Conservation (phyloP, 495 filamentous ascomycete species). For the Cenococcum geophilum region DNA sequence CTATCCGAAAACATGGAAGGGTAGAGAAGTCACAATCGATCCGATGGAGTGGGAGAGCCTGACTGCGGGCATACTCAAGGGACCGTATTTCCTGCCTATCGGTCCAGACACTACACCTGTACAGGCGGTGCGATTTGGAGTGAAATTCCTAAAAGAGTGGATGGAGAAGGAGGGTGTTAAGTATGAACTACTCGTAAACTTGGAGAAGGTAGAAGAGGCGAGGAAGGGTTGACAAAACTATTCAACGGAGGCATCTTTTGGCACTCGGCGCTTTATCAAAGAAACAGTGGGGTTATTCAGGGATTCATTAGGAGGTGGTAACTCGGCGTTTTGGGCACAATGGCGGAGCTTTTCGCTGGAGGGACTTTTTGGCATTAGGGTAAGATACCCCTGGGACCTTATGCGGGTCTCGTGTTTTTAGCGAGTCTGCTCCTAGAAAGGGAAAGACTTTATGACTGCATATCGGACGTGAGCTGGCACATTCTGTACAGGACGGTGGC, state of each 20-base stretch:
- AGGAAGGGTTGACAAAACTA: background rate
- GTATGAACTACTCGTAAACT: conserved; percentile 17
- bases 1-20: conserved; percentile 23
- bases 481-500: no score
- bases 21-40: conserved; percentile 4
- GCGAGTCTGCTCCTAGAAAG: no score
- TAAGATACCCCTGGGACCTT: background rate
- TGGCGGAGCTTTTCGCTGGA: background rate
- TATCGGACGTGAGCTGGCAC: no score
- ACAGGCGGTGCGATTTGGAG: conserved; percentile 27
- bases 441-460: no score
- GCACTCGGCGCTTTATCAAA: background rate
- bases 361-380: background rate
- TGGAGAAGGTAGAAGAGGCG: conserved; percentile 20
- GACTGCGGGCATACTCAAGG: conserved; percentile 11
- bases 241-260: background rate
- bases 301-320: no score
- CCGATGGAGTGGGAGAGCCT: conserved; percentile 14
- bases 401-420: no score
- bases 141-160: conserved; percentile 21
- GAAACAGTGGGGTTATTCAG: no score
- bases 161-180: conserved; percentile 17
- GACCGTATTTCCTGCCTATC: conserved; percentile 26
- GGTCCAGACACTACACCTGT: conserved; percentile 20
- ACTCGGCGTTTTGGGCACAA: background rate